Base-by-base conservation (phyloP, 208 protist genomes). In the Plasmodiophora brassicae region DNA sequence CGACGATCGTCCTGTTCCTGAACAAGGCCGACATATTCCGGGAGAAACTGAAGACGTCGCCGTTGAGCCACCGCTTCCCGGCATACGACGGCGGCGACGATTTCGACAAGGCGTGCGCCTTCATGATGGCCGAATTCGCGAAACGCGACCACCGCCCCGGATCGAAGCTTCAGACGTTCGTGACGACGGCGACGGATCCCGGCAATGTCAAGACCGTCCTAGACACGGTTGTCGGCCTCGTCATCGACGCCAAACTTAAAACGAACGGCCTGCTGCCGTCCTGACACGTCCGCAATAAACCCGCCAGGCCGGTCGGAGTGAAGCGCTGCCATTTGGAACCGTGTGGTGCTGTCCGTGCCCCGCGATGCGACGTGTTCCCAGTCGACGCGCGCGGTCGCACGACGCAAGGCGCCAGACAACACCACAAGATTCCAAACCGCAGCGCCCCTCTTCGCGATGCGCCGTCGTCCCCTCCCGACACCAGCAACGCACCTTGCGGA, bases 21-120 rank as follows among this genome's bases (percentile, higher is more conserved):
- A 95, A 95, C 91, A 95, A 95, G 89, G 88, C 53, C 46, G 94
- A 95, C 90, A 46, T 95, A 0, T 95, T 95, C 60, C 72, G 88
- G 45, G 83, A 94, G 38, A 96, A 96, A 89, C 57, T 95, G 5
- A 43, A 92, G 28, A 89, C 87, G n/a, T 78, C 46, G 1, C 39
- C 46, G 36, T 71, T 95, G 50, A 86, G 20, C 1, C 57, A 89
- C 46, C n/a, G 8, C 10, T 86, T 86, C 41, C 83, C 83, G n/a
- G 45, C n/a, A n/a, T 45, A 86, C 44, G 32, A 41, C 5, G 83
- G 45, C 65, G 65, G 65, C 20, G n/a, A 8, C 41, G 65, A 78
- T 32, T 5, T 38, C 20, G 65, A 78, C 5, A 5, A n/a, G 10
- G 65, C 14, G 10, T 8, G 8, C 10, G 25, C 10, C 38, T 86